phyloP scores from a whole-genome alignment of 1,139 yeast genomes.

The Candida mesenterica region DNA sequence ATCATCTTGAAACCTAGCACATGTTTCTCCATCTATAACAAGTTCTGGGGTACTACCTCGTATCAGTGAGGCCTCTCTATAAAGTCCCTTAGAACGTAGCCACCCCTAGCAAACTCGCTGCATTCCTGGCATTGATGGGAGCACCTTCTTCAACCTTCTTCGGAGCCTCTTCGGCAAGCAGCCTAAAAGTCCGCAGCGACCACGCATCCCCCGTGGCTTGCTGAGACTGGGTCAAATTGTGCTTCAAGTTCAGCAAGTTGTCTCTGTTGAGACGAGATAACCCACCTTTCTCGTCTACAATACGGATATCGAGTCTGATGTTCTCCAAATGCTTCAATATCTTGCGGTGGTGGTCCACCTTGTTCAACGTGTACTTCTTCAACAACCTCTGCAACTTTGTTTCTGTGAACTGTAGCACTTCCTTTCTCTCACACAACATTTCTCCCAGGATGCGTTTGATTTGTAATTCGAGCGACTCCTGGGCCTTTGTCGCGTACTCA shows the following conservation, averaged over 20 bases:
- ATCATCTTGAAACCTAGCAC: too few species aligned
- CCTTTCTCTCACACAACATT: slow-evolving; percentile 71
- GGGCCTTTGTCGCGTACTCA: slow-evolving; percentile 77
- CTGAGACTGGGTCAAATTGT: slow-evolving; percentile 51
- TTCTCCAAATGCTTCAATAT: slow-evolving; percentile 74
- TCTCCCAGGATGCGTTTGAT: slow-evolving; percentile 83
- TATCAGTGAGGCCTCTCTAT: too few species aligned
- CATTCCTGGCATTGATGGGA: slow-evolving; percentile 66
- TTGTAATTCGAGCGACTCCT: slow-evolving; percentile 70
- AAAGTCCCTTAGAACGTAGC: slow-evolving; percentile 53
- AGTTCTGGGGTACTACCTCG: neutral
- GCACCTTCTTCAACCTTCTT: slow-evolving; percentile 18
- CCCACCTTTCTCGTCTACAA: slow-evolving; percentile 79
- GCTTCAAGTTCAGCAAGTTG: slow-evolving; percentile 46
- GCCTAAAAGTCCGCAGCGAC: slow-evolving; percentile 63
- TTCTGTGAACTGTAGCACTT: slow-evolving; percentile 57
- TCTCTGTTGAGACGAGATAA: slow-evolving; percentile 82
- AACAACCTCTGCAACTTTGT: slow-evolving; percentile 52
- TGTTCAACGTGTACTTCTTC: slow-evolving; percentile 61
- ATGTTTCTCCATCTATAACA: too few species aligned
- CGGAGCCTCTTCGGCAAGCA: slow-evolving; percentile 41
- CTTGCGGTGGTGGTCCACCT: slow-evolving; percentile 85
- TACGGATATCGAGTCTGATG: slow-evolving; percentile 69
- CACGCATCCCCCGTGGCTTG: slow-evolving; percentile 56
- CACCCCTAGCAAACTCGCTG: slow-evolving; percentile 75